Percentiles rank a stretch among this genome's conserved stretches.
Evolutionary conservation across 371 early-diverging fungal genomes (phyloP).

Genomic region (Batrachochytrium dendrobatidis): DNA sequence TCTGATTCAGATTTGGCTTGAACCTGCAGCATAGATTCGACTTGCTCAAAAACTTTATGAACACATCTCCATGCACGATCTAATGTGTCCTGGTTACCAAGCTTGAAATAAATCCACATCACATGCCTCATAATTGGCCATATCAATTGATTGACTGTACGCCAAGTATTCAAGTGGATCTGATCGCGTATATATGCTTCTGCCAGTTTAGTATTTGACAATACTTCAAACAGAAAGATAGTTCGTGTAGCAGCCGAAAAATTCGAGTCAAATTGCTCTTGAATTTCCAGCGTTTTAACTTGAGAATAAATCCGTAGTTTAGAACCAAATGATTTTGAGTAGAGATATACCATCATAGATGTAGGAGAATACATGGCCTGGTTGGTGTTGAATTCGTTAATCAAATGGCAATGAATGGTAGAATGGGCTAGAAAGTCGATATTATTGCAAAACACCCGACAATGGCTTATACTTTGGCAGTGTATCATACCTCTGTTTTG

Average conservation of each 20-base stretch:
- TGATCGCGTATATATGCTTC: conserved; percentile 19
- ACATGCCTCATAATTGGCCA: conserved; percentile 23
- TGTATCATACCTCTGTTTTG: conserved; percentile 26
- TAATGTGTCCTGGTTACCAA: conserved; percentile 5
- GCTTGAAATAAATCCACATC: conserved; percentile 10
- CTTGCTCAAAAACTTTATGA: conserved; percentile 11
- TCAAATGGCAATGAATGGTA: neutral
- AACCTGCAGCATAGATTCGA: conserved; percentile 13
- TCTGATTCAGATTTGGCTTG: neutral
- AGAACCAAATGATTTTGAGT: conserved; percentile 29
- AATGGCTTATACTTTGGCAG: neutral
- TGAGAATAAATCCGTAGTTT: conserved; percentile 27
- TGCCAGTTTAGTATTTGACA: conserved; percentile 11
- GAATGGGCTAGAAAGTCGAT: neutral
- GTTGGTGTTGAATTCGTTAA: neutral
- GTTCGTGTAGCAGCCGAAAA: conserved; percentile 30
- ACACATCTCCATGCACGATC: conserved; percentile 22
- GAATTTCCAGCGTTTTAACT: conserved; percentile 22
- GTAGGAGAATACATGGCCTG: conserved; percentile 10
- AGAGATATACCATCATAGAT: conserved; percentile 35
- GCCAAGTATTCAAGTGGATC: conserved; percentile 25
- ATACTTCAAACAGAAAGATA: conserved; percentile 22
- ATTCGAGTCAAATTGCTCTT: conserved; percentile 20
- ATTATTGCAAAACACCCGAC: neutral
- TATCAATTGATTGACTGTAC: conserved; percentile 7